Conservation (phyloP, 768 basidiomycete species). For the Lactarius sp. region DNA sequence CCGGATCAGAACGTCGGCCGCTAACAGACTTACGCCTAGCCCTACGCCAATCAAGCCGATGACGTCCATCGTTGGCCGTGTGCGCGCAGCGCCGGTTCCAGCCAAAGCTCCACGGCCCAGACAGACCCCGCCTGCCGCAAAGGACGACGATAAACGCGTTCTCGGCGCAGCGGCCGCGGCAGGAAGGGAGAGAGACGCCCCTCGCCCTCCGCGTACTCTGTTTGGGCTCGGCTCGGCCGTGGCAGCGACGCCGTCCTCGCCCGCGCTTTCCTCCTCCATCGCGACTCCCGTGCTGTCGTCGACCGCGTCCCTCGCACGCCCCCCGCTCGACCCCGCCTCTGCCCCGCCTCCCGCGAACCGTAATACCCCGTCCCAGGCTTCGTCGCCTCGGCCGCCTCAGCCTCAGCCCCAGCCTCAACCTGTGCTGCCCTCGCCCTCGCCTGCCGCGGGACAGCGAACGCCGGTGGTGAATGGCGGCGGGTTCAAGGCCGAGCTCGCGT, state of each 20-base stretch:
- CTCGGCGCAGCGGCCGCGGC: not conserved
- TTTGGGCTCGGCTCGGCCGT: conserved; percentile 16
- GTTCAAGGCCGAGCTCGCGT: not conserved
- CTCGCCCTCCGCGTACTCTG: conserved; percentile 1
- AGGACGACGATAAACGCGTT: not conserved
- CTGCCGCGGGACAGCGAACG: conserved; percentile 6
- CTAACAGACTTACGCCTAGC: not conserved
- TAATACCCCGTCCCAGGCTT: conserved; percentile 26
- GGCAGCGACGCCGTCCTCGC: conserved; percentile 24
- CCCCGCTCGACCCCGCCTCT: conserved; percentile 29
- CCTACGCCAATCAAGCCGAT: conserved; percentile 3
- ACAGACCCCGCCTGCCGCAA: not conserved
- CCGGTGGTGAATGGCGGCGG: not conserved
- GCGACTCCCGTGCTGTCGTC: conserved; percentile 70
- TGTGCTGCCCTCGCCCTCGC: not conserved
- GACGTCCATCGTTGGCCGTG: not conserved
- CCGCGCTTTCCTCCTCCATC: conserved; percentile 57
- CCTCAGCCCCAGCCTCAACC: not conserved
- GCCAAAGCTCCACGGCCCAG: not conserved
- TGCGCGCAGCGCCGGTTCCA: not conserved
- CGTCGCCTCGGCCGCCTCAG: not conserved
- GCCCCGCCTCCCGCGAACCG: conserved; percentile 33
- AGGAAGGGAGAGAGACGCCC: not conserved
- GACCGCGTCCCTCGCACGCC: conserved; percentile 68
- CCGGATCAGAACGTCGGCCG: not conserved